Evolutionary conservation across 2,329 filamentous ascomycete genomes (phyloP).

Genomic region (Aphanocladium album): DNA sequence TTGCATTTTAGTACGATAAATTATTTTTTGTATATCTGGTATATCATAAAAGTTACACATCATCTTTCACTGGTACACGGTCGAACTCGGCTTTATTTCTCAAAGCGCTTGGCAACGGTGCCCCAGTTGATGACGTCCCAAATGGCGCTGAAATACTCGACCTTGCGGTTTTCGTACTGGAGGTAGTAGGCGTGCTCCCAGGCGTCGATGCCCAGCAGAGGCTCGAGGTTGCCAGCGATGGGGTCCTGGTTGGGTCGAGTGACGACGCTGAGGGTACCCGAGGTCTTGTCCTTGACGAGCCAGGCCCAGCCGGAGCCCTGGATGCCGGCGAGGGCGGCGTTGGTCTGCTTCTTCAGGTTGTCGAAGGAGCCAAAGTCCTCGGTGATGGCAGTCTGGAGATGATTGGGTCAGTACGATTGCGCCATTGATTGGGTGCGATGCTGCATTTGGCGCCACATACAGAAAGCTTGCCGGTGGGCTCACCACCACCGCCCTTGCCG

Average conservation of each 20-base stretch:
- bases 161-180: conserved; percentile 96
- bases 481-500: conserved; percentile 56
- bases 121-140: conserved; percentile 98
- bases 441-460: conserved; percentile 23
- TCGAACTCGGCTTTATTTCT: conserved; percentile 32
- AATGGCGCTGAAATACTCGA: conserved; percentile 87
- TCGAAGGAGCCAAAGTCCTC: conserved; percentile 63
- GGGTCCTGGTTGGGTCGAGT: conserved; percentile 86
- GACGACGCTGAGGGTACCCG: conserved; percentile 57
- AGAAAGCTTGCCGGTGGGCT: conserved; percentile 57
- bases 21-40: conserved; percentile 3
- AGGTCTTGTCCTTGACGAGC: conserved; percentile 68
- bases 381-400: conserved; percentile 49
- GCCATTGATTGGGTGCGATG: neutral
- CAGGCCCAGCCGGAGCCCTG: conserved; percentile 90
- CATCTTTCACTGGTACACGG: neutral
- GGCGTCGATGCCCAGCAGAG: conserved; percentile 83
- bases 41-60: conserved; percentile 12
- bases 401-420: neutral
- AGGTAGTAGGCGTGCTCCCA: conserved; percentile 97
- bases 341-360: conserved; percentile 61
- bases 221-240: conserved; percentile 75
- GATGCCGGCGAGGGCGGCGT: conserved; percentile 63
- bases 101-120: conserved; percentile 73
- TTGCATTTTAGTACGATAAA: neutral